A percentile compares a stretch with the other conserved stretches of the same genome.
Evolutionary conservation across 1,284 basidiomycete species (phyloP).

Genomic region (Tilletia setariae): DNA sequence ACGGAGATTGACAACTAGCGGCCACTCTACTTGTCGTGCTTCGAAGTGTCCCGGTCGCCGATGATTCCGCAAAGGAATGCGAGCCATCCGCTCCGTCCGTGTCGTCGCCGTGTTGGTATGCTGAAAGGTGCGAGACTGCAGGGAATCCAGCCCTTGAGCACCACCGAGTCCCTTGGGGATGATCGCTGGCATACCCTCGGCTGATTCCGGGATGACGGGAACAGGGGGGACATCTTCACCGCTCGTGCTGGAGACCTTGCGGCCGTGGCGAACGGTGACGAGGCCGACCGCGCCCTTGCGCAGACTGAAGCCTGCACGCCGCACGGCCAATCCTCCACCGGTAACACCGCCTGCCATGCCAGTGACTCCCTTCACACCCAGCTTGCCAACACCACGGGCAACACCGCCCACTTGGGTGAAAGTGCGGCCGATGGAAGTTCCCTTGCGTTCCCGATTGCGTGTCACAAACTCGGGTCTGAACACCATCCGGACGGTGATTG

Average conservation of each 20-base stretch:
- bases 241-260: constrained; percentile 21
- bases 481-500: constrained; percentile 68
- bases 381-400: constrained; percentile 26
- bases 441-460: constrained; percentile 39
- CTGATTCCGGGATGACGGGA: constrained; percentile 25
- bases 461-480: constrained; percentile 83
- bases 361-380: constrained; percentile 33
- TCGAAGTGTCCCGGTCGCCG: constrained; percentile 31
- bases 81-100: constrained; percentile 23
- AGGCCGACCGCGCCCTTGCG: constrained; percentile 51
- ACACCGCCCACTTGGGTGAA: constrained; percentile 62
- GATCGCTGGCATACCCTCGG: constrained; percentile 10
- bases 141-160: constrained; percentile 4
- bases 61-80: constrained; percentile 29
- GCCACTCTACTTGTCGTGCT: constrained; percentile 22
- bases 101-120: neutral
- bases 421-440: constrained; percentile 47
- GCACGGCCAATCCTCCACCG: constrained; percentile 18
- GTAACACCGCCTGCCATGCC: no score
- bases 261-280: constrained; percentile 49
- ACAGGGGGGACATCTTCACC: constrained; percentile 27
- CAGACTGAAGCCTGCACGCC: constrained; percentile 61
- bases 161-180: constrained; percentile 13
- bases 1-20: neutral
- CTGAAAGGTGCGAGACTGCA: neutral